Evolutionary conservation across 257 asterid species (phyloP), one percentile per base, ranked within the genome.

Genomic region (Plantago elongata): DNA sequence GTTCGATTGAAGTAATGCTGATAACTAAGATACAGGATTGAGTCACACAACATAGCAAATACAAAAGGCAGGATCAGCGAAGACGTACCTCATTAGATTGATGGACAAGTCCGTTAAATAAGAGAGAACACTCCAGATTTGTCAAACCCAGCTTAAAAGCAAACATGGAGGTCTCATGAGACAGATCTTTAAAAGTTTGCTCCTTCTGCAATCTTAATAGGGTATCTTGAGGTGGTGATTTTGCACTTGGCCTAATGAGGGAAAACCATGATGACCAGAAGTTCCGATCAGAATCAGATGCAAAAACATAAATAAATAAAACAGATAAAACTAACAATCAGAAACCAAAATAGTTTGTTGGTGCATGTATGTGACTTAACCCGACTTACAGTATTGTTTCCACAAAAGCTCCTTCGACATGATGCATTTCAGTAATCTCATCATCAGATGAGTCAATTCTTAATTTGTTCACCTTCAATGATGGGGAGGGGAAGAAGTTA

Each of bases 351-450:
- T 34, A 34, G 37, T 44, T 47, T 34, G 43, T 12, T 34, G 38
- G 55, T 10, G 58, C 6, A 40, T 58, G 51, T n/a, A n/a, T n/a
- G n/a, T n/a, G n/a, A 66, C 51, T 43, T 45, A 11, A 34, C 9
- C 57, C 58, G 73, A 64, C 99, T 81, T 77, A 92, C 97, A 87
- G 71, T 48, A 89, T 43, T 49, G 96, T 86, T 69, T 93, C 99
- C 75, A 93, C 93, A 78, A 93, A 93, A 75, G 99, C 99, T 64
- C 85, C 96, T 77, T 93, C 96, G 4, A 93, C 90, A 44, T 89
- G 96, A 84, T 87, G 87, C 63, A 71, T 71, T 76, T 89, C 96
- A 61, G 71, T 90, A 71, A 79, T 72, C 72, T 89, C 99, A 45
- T 83, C 99, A 46, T 79, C 69, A 71, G 74, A 82, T 45, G 97